Evolutionary conservation across 2,329 filamentous ascomycete genomes (phyloP), one percentile per base, ranked within the genome.

Genomic region (Colletotrichum destructivum): DNA sequence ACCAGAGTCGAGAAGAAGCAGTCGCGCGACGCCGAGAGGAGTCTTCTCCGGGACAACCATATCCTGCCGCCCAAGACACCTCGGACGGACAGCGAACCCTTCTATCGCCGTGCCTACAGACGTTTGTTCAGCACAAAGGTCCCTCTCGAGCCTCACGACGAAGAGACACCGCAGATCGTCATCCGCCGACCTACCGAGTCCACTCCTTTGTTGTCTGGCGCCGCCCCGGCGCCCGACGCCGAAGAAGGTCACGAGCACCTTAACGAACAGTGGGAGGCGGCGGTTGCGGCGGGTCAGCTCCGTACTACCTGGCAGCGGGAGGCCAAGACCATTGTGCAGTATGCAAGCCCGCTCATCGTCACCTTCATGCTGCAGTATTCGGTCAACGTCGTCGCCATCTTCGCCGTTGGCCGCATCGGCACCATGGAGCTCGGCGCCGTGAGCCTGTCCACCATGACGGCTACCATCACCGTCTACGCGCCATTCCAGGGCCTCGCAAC

Each of bases 261-360:
- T 62, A 89, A 92, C 75, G 88, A 90, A 76, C 92, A 94, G 78
- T 97, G 94, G 94, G 92, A 96, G 73, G 93, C 95, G 73, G 96
- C 95, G 0, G 93, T 98, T 13, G 88, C 90, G 0, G 89, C 92
- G 0, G 94, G 95, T 13, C 89, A 91, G 78, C 95, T 98, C 75
- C 91, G 92, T 64, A 98, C 95, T 5, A 97, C 94, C 6, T 98
- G 95, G 95, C 92, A 93, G 81, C 90, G 95, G 73, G 96, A 98
- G 85, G 87, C 93, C 52, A 95, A 95, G 83, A 95, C 95, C 1
- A 87, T 98, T 51, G 84, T 88, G 40, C 86, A 88, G 73, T 95
- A 95, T 79, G 92, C 93, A 2, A 85, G 87, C 40, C 93, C 93
- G 1, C 83, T 96, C 62, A 89, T 94, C 71, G 78, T 92, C 35